A percentile compares a stretch with the other conserved stretches of the same genome.
Conservation (phyloP, 768 basidiomycete genomes). For the Multifurca ochricompacta region DNA sequence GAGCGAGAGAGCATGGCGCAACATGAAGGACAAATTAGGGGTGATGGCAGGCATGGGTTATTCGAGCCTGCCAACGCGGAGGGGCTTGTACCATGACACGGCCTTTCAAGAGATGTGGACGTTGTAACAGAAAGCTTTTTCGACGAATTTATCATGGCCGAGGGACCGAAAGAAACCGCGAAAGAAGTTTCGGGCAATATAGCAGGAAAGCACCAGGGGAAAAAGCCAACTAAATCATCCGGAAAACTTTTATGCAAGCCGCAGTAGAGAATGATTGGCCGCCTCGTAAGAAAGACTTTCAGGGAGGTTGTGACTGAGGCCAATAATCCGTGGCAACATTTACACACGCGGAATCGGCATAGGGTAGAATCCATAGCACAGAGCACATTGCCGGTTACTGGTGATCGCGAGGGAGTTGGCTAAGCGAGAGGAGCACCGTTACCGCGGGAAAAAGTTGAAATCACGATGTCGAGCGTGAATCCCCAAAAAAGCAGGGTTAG, state of each 20-base stretch:
- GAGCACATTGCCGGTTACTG: not conserved
- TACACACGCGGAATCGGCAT: not conserved
- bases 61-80: not conserved
- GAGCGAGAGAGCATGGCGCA: not conserved
- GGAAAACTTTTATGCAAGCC: not conserved
- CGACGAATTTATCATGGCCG: not conserved
- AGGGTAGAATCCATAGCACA: not conserved
- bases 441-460: no score
- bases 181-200: not conserved
- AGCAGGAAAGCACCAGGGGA: not conserved
- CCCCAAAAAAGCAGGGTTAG: no score
- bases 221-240: not conserved
- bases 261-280: not conserved
- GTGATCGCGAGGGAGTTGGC: not conserved
- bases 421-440: not conserved
- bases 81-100: not conserved
- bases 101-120: not conserved
- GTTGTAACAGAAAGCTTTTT: not conserved
- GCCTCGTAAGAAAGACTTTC: not conserved
- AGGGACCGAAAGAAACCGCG: not conserved
- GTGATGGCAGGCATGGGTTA: not conserved
- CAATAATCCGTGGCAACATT: no score
- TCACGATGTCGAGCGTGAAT: no score
- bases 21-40: not conserved
- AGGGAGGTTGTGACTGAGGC: no score